Evolutionary conservation across 225 moss, liverwort and hornwort genomes (phyloP), one percentile per base, ranked within the genome.

Genomic region (Asterella californica): DNA sequence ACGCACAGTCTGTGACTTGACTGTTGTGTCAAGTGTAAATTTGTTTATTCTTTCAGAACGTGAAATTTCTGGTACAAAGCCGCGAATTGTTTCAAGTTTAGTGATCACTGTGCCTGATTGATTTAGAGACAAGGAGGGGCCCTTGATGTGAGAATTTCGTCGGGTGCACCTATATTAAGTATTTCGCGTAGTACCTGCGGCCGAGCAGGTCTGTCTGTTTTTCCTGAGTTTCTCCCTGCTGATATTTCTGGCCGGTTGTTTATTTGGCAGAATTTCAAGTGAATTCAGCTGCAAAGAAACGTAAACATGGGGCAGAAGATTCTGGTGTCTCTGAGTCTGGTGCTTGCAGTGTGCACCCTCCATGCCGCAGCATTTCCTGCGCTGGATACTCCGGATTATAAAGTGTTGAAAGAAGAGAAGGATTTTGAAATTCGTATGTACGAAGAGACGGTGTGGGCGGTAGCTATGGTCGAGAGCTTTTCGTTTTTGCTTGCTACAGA

Each of bases 371-470:
- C n/a, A 64, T 70, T 57, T 72, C 45, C 42, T 45, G 1, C 50
- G 8, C 21, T 84, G 17, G 89, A 89, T 38, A 75, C 52, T 21
- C 88, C 88, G 0, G 32, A 74, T 1, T 89, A 86, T 61, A 68
- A 59, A 30, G 75, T 86, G 47, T 19, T 86, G 84, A 60, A 76
- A 30, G 29, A 27, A 50, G 78, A 27, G 21, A 14, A 46, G 32
- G 84, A 84, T 18, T 89, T 66, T 47, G 83, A 84, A 72, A 34
- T 89, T 30, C 86, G 88, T 46, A 17, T 25, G 45, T 89, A 89
- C 76, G 48, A 60, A 2, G 82, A 86, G 72, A 73, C 70, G 4
- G 84, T 86, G 38, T 89, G 88, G 88, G 86, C 80, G 8, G 84
- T 83, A 25, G 86, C 88, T n/a, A 36, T 80, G 61, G 82, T 76